phyloP scores from a whole-genome alignment of 2,329 filamentous ascomycete genomes.

The Saccharata proteae region DNA sequence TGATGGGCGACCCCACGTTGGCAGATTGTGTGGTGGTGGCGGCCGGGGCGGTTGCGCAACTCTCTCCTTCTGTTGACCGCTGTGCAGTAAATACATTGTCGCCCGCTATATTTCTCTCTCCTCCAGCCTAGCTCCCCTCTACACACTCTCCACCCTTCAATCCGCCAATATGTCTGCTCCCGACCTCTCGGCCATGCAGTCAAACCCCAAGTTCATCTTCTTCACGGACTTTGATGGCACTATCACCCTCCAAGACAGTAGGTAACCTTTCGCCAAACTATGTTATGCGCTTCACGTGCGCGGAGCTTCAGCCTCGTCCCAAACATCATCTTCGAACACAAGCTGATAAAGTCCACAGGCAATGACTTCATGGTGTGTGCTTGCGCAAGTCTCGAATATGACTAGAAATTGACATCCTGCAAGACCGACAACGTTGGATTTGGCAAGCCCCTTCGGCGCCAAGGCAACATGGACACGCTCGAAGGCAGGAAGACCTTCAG shows the following conservation, averaged over 20 bases:
- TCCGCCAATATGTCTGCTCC: conserved; percentile 18
- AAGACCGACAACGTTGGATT: conserved; percentile 89
- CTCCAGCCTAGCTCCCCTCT: too few relatives aligned
- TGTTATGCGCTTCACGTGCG: conserved; percentile 2
- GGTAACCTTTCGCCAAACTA: conserved; percentile 18
- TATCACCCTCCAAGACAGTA: conserved; percentile 63
- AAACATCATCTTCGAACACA: background rate
- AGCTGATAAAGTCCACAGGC: conserved; percentile 25
- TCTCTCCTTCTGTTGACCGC: too few relatives aligned
- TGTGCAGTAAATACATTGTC: too few relatives aligned
- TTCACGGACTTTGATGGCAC: conserved; percentile 99
- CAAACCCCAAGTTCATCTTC: conserved; percentile 82
- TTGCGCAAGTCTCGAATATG: conserved; percentile 1
- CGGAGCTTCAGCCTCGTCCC: too few relatives aligned
- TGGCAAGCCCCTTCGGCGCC: conserved; percentile 55
- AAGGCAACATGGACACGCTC: conserved; percentile 68
- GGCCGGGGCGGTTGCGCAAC: too few relatives aligned
- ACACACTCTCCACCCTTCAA: too few relatives aligned
- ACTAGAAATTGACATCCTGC: conserved; percentile 35
- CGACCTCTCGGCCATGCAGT: conserved; percentile 34
- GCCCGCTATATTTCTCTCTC: too few relatives aligned
- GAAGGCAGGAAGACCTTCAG: conserved; percentile 58
- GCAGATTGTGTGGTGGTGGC: too few relatives aligned
- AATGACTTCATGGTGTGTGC: conserved; percentile 51
- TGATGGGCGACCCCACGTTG: too few relatives aligned